Evolutionary conservation across 805 yeast species (phyloP).

Genomic region (Debaryomyces maramus): DNA sequence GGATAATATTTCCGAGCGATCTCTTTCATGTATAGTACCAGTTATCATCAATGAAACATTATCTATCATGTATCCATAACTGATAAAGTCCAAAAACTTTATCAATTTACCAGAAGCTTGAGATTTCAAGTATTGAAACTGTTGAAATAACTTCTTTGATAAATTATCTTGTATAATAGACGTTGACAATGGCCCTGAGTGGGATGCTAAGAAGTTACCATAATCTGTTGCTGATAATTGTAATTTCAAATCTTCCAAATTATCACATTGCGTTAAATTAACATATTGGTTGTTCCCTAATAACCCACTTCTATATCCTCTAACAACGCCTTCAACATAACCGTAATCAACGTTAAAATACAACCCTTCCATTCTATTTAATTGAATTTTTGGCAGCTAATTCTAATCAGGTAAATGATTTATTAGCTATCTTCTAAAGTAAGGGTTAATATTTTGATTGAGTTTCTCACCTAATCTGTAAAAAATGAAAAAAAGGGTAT

Average conservation of each 20-base stretch:
- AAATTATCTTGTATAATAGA: constrained; percentile 81
- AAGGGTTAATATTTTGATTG: too few relatives aligned
- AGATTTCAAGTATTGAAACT: constrained; percentile 80
- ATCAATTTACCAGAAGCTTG: constrained; percentile 81
- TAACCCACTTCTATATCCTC: constrained; percentile 89
- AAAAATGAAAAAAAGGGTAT: background rate
- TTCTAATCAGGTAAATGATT: too few relatives aligned
- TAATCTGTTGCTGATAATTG: constrained; percentile 96
- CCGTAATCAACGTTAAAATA: constrained; percentile 90
- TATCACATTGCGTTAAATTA: constrained; percentile 94
- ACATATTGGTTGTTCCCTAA: constrained; percentile 77
- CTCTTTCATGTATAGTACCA: constrained; percentile 95
- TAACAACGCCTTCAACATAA: constrained; percentile 88
- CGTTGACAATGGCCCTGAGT: constrained; percentile 81
- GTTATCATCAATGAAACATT: constrained; percentile 94
- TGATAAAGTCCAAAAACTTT: constrained; percentile 85
- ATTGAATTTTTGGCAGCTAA: too few relatives aligned
- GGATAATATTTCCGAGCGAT: constrained; percentile 79
- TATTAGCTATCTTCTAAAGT: too few relatives aligned
- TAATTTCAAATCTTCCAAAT: constrained; percentile 87
- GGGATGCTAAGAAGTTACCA: constrained; percentile 83
- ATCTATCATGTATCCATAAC: constrained; percentile 98
- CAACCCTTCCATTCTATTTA: constrained; percentile 77
- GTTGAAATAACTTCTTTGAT: constrained; percentile 69
- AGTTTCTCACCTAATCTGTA: too few relatives aligned